Conservation (phyloP, 2,329 filamentous ascomycete genomes). For the Pyricularia grisea region DNA sequence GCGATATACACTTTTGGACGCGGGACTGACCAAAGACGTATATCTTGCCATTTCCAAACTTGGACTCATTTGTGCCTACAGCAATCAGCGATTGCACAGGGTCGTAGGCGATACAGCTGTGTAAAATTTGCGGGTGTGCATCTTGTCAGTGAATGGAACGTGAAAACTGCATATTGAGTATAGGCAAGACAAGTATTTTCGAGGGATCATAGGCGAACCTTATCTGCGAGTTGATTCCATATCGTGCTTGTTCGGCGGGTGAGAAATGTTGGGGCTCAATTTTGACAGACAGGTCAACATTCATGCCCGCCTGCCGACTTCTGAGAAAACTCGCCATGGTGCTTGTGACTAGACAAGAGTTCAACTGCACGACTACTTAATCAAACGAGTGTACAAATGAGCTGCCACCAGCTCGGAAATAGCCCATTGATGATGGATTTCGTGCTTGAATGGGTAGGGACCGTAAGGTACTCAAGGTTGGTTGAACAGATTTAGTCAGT, state of each 20-base stretch:
- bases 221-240: slow-evolving; percentile 71
- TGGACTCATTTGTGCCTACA: slow-evolving; percentile 79
- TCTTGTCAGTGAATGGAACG: slow-evolving; percentile 6
- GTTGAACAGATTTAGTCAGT: not conserved
- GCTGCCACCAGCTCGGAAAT: not conserved
- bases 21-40: slow-evolving; percentile 80
- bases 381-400: not conserved
- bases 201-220: slow-evolving; percentile 31
- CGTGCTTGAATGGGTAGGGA: not conserved
- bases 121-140: not conserved
- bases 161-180: slow-evolving; percentile 12
- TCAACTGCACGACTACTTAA: not conserved
- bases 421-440: not conserved
- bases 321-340: slow-evolving; percentile 79
- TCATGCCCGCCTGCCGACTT: slow-evolving; percentile 87
- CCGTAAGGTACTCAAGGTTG: not conserved
- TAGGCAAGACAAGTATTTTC: slow-evolving; percentile 5
- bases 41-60: slow-evolving; percentile 78
- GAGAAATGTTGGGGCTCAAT: slow-evolving; percentile 70
- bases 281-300: slow-evolving; percentile 79
- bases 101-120: slow-evolving; percentile 79
- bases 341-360: not conserved
- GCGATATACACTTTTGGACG: slow-evolving; percentile 64
- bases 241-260: slow-evolving; percentile 74
- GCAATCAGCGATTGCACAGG: slow-evolving; percentile 89